A percentile compares a stretch with the other conserved stretches of the same genome.
phyloP scores from a whole-genome alignment of 2,329 filamentous ascomycete species.

The Escovopsis weberi region DNA sequence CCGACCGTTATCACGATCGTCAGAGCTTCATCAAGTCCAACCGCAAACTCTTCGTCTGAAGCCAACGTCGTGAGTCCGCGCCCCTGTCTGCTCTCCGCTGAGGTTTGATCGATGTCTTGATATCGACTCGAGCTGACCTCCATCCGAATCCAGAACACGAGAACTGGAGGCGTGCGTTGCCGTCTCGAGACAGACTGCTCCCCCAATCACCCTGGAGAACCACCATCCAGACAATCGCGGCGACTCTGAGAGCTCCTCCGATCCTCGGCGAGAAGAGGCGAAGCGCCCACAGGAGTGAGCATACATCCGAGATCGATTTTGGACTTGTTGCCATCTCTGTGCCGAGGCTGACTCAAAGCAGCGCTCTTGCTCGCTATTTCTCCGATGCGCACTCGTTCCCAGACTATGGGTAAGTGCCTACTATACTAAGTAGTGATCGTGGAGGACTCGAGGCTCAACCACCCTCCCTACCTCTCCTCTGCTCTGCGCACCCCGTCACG shows the following conservation, averaged over 20 bases:
- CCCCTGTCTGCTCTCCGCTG: background rate
- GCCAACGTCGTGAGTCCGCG: constrained; percentile 2
- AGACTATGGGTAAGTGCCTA: constrained; percentile 24
- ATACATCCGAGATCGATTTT: background rate
- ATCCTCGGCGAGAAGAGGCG: constrained; percentile 8
- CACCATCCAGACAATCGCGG: constrained; percentile 2
- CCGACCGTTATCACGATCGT: constrained; percentile 5
- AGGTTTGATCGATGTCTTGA: background rate
- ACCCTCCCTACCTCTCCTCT: too few species aligned
- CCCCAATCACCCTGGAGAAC: constrained; percentile 14
- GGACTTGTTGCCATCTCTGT: background rate
- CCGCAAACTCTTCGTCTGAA: constrained; percentile 2
- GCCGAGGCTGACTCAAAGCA: constrained; percentile 7
- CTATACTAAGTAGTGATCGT: too few species aligned
- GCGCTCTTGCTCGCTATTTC: constrained; percentile 20
- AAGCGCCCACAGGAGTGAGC: constrained; percentile 19
- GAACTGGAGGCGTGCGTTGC: constrained; percentile 2
- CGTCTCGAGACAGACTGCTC: background rate
- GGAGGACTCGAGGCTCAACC: too few species aligned
- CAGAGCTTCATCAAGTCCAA: constrained; percentile 1
- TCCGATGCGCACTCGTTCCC: constrained; percentile 24
- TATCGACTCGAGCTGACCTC: background rate
- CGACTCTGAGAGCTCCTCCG: background rate
- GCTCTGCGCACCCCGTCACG: constrained; percentile 2
- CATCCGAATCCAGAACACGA: background rate